phyloP scores from a whole-genome alignment of 2,329 filamentous ascomycete genomes.

The Fusarium pseudocircinatum region DNA sequence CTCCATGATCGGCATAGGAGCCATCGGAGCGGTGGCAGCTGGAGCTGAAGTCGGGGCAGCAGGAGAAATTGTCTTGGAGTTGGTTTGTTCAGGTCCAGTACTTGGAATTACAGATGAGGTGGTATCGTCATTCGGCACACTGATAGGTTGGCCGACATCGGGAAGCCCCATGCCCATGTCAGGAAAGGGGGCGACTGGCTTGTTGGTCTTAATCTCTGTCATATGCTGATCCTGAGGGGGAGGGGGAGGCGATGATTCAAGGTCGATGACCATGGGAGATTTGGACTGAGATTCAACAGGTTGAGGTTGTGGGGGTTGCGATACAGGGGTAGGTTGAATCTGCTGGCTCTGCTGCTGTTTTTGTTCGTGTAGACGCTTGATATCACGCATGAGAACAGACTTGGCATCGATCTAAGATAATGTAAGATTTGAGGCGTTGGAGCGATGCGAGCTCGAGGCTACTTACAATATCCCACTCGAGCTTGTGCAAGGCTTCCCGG shows the following conservation, averaged over 20 bases:
- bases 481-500: slow-evolving; percentile 63
- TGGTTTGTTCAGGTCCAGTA: slow-evolving; percentile 18
- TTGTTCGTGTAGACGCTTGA: slow-evolving; percentile 52
- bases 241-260: slow-evolving; percentile 47
- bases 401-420: slow-evolving; percentile 58
- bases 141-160: slow-evolving; percentile 36
- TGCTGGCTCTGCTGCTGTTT: slow-evolving; percentile 38
- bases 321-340: slow-evolving; percentile 13
- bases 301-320: slow-evolving; percentile 41
- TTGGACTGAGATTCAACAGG: slow-evolving; percentile 50
- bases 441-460: no score
- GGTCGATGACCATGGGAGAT: slow-evolving; percentile 50
- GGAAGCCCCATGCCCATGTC: slow-evolving; percentile 64
- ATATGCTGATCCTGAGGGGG: slow-evolving; percentile 45
- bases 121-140: slow-evolving; percentile 38
- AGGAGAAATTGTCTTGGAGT: slow-evolving; percentile 42
- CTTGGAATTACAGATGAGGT: slow-evolving; percentile 16
- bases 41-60: slow-evolving; percentile 5
- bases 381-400: slow-evolving; percentile 64
- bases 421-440: slow-evolving; percentile 3
- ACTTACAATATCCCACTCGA: slow-evolving; percentile 67
- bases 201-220: slow-evolving; percentile 48
- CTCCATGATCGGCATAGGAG: slow-evolving; percentile 44
- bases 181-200: slow-evolving; percentile 63
- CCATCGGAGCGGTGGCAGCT: slow-evolving; percentile 31